These are phyloP conservation scores for Penicillium mononematosum DNA, from an alignment of 495 filamentous ascomycete species.

Conservation along the genomic window DNA sequence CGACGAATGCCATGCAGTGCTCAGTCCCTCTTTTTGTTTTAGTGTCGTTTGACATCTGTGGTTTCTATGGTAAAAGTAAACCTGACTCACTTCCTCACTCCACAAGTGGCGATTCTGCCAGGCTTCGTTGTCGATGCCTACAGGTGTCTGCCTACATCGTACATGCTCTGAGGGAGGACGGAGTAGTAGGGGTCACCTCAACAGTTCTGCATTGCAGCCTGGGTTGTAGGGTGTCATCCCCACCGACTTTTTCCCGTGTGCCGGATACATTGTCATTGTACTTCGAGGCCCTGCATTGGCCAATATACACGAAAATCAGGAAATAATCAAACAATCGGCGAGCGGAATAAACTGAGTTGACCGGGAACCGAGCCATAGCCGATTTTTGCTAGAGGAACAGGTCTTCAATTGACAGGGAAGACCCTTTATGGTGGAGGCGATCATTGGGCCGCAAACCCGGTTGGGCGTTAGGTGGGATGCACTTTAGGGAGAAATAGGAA, in stretches of 20 bases:
- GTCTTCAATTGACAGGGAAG: conserved; percentile 6
- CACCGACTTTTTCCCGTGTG: conserved; percentile 28
- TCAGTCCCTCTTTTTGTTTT: conserved; percentile 13
- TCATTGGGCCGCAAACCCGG: conserved; percentile 29
- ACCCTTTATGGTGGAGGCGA: conserved; percentile 21
- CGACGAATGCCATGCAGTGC: conserved; percentile 10
- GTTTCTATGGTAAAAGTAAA: neutral
- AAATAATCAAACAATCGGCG: neutral
- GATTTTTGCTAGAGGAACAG: neutral
- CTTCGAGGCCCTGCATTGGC: neutral
- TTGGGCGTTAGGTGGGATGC: conserved; percentile 17
- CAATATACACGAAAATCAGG: neutral
- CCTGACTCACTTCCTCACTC: conserved; percentile 9
- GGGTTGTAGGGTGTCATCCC: conserved; percentile 23
- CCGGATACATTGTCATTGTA: conserved; percentile 26
- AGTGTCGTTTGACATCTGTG: conserved; percentile 8
- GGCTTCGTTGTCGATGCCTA: neutral
- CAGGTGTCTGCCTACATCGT: neutral
- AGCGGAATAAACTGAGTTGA: neutral
- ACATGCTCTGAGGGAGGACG: neutral
- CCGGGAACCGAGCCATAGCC: conserved; percentile 1
- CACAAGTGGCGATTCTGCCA: conserved; percentile 18
- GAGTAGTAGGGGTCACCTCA: neutral
- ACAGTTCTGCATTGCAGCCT: neutral
- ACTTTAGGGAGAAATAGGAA: conserved; percentile 8